These are phyloP conservation scores for Aspergillus coremiiformis DNA, from an alignment of 495 filamentous ascomycete species.

Conservation along the genomic window DNA sequence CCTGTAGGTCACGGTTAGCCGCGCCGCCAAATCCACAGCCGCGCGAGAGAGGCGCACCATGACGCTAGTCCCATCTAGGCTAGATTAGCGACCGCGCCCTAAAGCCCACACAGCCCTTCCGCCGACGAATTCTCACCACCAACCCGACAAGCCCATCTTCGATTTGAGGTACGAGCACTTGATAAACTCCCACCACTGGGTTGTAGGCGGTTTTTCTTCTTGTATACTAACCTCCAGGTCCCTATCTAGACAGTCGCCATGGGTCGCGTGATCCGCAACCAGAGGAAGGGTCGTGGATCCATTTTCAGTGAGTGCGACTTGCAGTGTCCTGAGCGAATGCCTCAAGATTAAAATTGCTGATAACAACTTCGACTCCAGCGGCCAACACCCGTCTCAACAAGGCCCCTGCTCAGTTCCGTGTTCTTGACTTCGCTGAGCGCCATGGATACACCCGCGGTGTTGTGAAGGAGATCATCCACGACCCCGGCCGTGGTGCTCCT, in stretches of 20 bases:
- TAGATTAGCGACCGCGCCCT: constrained; percentile 45
- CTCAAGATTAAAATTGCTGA: constrained; percentile 35
- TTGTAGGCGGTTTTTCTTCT: constrained; percentile 26
- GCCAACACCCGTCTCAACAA: constrained; percentile 91
- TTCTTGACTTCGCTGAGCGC: constrained; percentile 88
- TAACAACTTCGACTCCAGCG: constrained; percentile 40
- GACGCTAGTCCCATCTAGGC: constrained; percentile 33
- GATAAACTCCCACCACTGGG: constrained; percentile 27
- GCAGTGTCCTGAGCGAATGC: constrained; percentile 13
- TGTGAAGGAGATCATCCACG: constrained; percentile 99
- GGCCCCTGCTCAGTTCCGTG: constrained; percentile 85
- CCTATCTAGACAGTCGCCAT: constrained; percentile 47
- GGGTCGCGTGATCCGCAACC: constrained; percentile 89
- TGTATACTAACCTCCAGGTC: constrained; percentile 35
- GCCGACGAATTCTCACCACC: constrained; percentile 39
- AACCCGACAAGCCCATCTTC: constrained; percentile 46
- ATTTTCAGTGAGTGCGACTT: constrained; percentile 83
- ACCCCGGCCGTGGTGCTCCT: constrained; percentile 94
- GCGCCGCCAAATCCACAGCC: constrained; percentile 11
- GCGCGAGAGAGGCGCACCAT: constrained; percentile 6
- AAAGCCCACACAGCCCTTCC: constrained; percentile 45
- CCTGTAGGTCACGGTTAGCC: no score
- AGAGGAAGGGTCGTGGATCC: constrained; percentile 95
- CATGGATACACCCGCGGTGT: constrained; percentile 96
- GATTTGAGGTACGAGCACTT: constrained; percentile 41